Base-by-base conservation (phyloP, 2,329 filamentous ascomycete genomes). In the Metarhizium anisopliae region DNA sequence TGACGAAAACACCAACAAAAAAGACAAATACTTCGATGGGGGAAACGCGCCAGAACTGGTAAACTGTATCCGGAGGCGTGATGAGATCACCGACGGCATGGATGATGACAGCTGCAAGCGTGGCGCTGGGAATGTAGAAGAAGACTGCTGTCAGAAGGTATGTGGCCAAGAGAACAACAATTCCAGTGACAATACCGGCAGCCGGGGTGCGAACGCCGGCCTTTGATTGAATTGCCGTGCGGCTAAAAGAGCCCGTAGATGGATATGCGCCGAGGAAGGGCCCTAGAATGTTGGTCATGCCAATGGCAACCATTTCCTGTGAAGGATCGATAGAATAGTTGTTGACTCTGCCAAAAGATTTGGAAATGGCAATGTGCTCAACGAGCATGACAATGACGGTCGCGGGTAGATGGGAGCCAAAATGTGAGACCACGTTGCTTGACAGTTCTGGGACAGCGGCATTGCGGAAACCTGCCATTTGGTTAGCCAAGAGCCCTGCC, bases 151-250 rank as follows among this genome's bases (percentile, higher is more conserved):
- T 86, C 51, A 97, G 75, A 11, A 89, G 89, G 66, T 96, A 97
- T 59, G 96, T 90, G 40, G 94, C 92, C 8, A 97, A 76, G 0
- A 97, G 79, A 4, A 97, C 93, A 14, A 97, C 81, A 14, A 88
- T 54, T 0, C 89, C 92, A 7, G 92, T 96, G 60, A 97, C 89
- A 47, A 95, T 81, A 72, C 94, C 93, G 16, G 90, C 91, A 55
- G 96, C 84, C 1, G 93, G 93, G 0, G 92, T 96, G 29, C 90
- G 85, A 4, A 96, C 93, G 65, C 94, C 94, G 52, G 94, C 92
- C 72, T 97, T 97, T 4, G 93, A 94, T 72, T 96, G 95, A 74
- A 97, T 96, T 54, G 94, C 93, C 32, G 94, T 97, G 59, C 94
- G 85, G 40, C 90, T 95, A 77, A 97, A 97, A 2, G 94, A 97